A percentile compares a stretch with the other conserved stretches of the same genome.
Conservation (phyloP, 768 basidiomycete species). For the Suillus discolor region DNA sequence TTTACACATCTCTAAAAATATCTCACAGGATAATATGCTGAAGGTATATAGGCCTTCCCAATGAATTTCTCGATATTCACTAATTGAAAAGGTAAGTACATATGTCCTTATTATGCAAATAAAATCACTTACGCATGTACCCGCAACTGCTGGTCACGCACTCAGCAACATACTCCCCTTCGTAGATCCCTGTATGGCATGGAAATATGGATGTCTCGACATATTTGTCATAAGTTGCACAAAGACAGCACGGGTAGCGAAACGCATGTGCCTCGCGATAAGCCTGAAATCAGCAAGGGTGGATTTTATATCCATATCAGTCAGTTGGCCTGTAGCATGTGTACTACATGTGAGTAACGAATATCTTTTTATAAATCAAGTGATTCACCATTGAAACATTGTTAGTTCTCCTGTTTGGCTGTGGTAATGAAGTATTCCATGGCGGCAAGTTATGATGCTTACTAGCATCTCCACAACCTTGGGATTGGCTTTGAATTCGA, state of each 20-base stretch:
- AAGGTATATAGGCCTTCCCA: no score
- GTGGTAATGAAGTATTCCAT: neutral
- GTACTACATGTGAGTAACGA: no score
- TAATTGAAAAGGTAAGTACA: no score
- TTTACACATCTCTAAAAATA: no score
- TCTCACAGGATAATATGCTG: no score
- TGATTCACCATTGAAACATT: neutral
- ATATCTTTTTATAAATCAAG: neutral
- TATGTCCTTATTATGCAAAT: no score
- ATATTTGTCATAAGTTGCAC: neutral
- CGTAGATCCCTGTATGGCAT: neutral
- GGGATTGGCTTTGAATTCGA: neutral
- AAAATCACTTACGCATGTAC: neutral
- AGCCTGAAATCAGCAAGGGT: neutral
- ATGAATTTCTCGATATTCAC: no score
- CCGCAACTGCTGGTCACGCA: neutral
- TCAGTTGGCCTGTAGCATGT: neutral
- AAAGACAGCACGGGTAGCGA: neutral
- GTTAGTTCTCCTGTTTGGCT: neutral
- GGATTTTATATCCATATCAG: neutral
- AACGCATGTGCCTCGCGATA: neutral
- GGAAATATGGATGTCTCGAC: neutral
- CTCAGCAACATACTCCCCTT: neutral
- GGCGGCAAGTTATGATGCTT: neutral
- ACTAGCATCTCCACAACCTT: neutral